Evolutionary conservation across 441 rosid species (phyloP).

Genomic region (Syzygium malaccense): DNA sequence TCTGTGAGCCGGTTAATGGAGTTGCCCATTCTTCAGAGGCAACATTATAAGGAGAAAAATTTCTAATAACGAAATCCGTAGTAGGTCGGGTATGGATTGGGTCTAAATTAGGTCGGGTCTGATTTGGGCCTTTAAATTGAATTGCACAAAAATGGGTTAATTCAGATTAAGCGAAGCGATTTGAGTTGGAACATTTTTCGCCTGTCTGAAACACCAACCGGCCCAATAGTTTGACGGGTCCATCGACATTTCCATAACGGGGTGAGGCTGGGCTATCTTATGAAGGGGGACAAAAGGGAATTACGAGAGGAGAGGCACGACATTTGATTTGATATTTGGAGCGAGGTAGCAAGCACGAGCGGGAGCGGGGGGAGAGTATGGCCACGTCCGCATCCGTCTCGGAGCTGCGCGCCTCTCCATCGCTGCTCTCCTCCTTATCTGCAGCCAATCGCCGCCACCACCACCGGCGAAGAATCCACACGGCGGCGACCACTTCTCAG

Average conservation of each 20-base stretch:
- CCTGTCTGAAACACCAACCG: accelerated
- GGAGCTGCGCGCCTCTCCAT: not conserved
- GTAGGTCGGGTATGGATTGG: no score
- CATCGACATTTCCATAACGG: not conserved
- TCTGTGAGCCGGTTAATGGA: no score
- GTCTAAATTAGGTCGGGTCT: no score
- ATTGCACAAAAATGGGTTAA: no score
- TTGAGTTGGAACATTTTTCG: no score
- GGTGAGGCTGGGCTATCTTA: not conserved
- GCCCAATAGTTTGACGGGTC: not conserved
- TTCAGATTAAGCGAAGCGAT: accelerated
- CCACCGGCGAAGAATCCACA: not conserved
- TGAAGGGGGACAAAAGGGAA: not conserved
- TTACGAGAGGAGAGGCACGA: not conserved
- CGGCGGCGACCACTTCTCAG: not conserved
- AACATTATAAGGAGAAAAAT: not conserved
- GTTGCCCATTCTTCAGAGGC: accelerated
- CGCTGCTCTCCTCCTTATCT: not conserved
- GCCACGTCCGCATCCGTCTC: not conserved
- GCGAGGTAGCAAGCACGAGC: not conserved
- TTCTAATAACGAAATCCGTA: not conserved
- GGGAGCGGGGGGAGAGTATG: not conserved
- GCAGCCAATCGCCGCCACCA: not conserved
- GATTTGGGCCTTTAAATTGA: no score
- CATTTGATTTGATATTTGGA: not conserved